These are phyloP conservation scores for Pseudodiploospora longispora DNA, from an alignment of 2,329 filamentous ascomycete genomes.

Conservation along the genomic window DNA sequence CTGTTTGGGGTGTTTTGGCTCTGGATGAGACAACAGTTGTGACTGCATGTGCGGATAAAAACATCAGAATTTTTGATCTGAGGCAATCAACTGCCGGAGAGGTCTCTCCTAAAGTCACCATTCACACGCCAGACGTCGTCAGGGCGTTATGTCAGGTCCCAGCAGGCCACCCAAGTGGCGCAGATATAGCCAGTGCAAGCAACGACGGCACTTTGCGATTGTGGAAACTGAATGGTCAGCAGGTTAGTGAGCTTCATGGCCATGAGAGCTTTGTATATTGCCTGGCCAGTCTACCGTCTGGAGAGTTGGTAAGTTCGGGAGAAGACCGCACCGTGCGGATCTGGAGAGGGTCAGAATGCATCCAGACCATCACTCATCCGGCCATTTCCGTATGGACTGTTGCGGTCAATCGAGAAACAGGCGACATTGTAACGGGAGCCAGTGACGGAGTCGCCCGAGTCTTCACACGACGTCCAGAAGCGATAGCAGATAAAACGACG, in stretches of 20 bases:
- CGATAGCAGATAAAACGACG: slow-evolving; percentile 60
- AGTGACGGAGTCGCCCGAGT: slow-evolving; percentile 82
- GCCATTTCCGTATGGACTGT: slow-evolving; percentile 96
- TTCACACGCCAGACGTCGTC: slow-evolving; percentile 71
- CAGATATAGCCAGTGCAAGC: slow-evolving; percentile 88
- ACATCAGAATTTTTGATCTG: slow-evolving; percentile 76
- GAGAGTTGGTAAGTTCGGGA: slow-evolving; percentile 82
- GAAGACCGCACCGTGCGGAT: slow-evolving; percentile 91
- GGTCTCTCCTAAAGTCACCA: slow-evolving; percentile 43
- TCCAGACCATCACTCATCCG: slow-evolving; percentile 94
- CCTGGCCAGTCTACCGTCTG: slow-evolving; percentile 66
- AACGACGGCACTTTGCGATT: slow-evolving; percentile 86
- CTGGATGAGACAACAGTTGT: slow-evolving; percentile 73
- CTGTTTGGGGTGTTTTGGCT: slow-evolving; percentile 87
- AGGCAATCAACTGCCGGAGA: slow-evolving; percentile 48
- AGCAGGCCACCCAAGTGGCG: slow-evolving; percentile 65
- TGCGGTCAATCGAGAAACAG: slow-evolving; percentile 70
- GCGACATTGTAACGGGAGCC: slow-evolving; percentile 88
- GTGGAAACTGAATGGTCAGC: slow-evolving; percentile 73
- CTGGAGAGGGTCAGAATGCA: slow-evolving; percentile 74
- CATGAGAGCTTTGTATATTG: slow-evolving; percentile 96
- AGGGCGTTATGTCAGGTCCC: slow-evolving; percentile 83
- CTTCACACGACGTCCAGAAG: slow-evolving; percentile 66
- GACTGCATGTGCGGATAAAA: slow-evolving; percentile 87
- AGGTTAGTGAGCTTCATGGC: slow-evolving; percentile 70